These are phyloP conservation scores for Heimioporus punctisporus DNA, from an alignment of 1,284 basidiomycete genomes.

Conservation along the genomic window DNA sequence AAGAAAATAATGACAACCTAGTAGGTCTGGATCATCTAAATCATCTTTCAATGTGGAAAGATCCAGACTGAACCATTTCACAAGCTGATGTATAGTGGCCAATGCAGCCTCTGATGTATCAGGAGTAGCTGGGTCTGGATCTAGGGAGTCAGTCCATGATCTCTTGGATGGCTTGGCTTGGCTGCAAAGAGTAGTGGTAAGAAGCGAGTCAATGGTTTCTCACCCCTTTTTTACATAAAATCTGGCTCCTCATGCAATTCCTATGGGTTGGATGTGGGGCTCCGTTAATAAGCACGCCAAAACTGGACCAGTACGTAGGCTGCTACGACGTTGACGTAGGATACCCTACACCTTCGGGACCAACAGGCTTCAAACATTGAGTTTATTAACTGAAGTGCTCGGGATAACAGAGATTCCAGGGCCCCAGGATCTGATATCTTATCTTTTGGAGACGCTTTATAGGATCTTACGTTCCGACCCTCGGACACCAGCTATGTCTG, in stretches of 20 bases:
- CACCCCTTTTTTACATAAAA: too few relatives aligned
- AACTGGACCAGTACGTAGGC: constrained; percentile 51
- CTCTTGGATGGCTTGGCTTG: too few relatives aligned
- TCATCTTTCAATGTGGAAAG: too few relatives aligned
- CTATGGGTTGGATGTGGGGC: constrained; percentile 47
- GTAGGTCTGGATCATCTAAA: too few relatives aligned
- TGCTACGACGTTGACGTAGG: constrained; percentile 7
- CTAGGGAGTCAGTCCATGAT: too few relatives aligned
- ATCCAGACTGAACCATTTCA: too few relatives aligned
- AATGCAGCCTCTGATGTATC: too few relatives aligned
- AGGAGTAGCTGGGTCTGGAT: too few relatives aligned
- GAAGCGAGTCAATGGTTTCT: too few relatives aligned
- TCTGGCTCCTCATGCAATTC: constrained; percentile 61
- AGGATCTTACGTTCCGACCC: constrained; percentile 55
- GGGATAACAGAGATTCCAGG: constrained; percentile 64
- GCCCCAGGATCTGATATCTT: constrained; percentile 72
- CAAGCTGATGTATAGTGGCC: too few relatives aligned
- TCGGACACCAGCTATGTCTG: constrained; percentile 82
- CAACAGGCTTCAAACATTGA: constrained; percentile 48
- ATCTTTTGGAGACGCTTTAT: constrained; percentile 76
- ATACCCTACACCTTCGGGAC: constrained; percentile 24
- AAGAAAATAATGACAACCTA: too few relatives aligned
- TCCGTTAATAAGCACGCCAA: constrained; percentile 64
- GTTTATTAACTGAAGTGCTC: constrained; percentile 74
- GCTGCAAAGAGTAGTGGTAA: too few relatives aligned